These are phyloP conservation scores for Eruca vesicaria DNA, from an alignment of 441 rosid genomes.

Conservation along the genomic window DNA sequence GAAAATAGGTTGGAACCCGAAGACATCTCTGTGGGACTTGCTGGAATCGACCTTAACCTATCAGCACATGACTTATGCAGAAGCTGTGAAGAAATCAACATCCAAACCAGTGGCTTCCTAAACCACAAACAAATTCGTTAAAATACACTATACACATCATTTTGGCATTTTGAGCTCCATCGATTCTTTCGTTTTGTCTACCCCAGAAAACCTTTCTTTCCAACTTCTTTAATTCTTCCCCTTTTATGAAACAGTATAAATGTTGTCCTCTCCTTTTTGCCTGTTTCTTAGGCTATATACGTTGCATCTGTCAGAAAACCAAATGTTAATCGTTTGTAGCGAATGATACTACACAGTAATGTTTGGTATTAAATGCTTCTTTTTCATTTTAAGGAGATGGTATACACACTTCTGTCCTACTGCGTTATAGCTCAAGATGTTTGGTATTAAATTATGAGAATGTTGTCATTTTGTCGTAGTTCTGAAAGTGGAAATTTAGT, in stretches of 20 bases:
- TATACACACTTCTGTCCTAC: too few species aligned
- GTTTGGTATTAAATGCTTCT: not conserved
- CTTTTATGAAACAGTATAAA: not conserved
- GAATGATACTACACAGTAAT: not conserved
- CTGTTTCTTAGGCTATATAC: not conserved
- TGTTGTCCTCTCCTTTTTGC: not conserved
- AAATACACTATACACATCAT: not conserved
- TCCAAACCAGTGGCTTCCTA: slow-evolving; percentile 60
- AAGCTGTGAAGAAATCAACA: slow-evolving; percentile 72
- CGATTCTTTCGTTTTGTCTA: not conserved
- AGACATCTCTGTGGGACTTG: slow-evolving; percentile 89
- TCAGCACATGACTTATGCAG: slow-evolving; percentile 87
- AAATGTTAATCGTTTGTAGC: not conserved
- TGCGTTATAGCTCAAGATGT: too few species aligned
- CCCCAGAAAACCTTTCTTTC: not conserved
- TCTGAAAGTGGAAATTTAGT: too few species aligned
- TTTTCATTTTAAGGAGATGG: not conserved
- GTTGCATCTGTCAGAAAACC: not conserved
- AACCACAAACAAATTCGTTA: not conserved
- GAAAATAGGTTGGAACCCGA: slow-evolving; percentile 77
- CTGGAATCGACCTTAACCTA: slow-evolving; percentile 90
- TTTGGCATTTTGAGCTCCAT: slow-evolving; percentile 1
- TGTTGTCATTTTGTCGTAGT: too few species aligned
- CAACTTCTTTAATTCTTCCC: not conserved
- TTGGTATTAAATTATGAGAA: too few species aligned